Evolutionary conservation across 192 early-diverging fungal genomes (phyloP), one percentile per base, ranked within the genome.

Genomic region (Backusella westeae): DNA sequence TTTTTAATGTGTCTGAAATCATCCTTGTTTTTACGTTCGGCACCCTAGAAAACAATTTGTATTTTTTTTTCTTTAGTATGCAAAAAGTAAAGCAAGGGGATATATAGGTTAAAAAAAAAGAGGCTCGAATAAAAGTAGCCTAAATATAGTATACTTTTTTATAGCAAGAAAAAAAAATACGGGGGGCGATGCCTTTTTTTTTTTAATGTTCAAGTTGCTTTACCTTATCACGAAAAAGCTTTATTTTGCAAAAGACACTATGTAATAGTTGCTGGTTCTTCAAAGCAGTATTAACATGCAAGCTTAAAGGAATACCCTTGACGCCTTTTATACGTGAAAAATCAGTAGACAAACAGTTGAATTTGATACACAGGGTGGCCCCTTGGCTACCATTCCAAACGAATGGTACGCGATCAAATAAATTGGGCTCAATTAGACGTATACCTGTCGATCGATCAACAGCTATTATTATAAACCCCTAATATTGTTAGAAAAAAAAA

Each of bases 291-390:
- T 80, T 84, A 17, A 85, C 81, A 32, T 87, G 82, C 6, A 88
- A 78, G 8, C 91, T 85, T 32, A 94, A 80, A 38, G 91, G 91
- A 35, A 93, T 91, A 7, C 93, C 93, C 79, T 93, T 94, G 56
- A 93, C 91, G 39, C 91, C 93, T 82, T 94, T 94, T 78, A 94
- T 90, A 26, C 90, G 78, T 53, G 90, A 92, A 80, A 94, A 94
- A 69, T 94, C 93, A 0, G 93, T 94, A 0, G 93, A 94, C 17
- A 94, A 79, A 79, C 91, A 93, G 78, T 91, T 92, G 77, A 93
- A 94, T 49, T 89, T 85, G 38, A 94, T 76, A 81, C 87, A 84
- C 17, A 94, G 77, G 44, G 89, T 90, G 52, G 91, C 90, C 8
- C 89, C 88, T 29, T 85, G 82, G 21, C 85, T 85, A 3, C 91